Evolutionary conservation across 1,284 basidiomycete genomes (phyloP).

Genomic region (Entoloma clypeatum): DNA sequence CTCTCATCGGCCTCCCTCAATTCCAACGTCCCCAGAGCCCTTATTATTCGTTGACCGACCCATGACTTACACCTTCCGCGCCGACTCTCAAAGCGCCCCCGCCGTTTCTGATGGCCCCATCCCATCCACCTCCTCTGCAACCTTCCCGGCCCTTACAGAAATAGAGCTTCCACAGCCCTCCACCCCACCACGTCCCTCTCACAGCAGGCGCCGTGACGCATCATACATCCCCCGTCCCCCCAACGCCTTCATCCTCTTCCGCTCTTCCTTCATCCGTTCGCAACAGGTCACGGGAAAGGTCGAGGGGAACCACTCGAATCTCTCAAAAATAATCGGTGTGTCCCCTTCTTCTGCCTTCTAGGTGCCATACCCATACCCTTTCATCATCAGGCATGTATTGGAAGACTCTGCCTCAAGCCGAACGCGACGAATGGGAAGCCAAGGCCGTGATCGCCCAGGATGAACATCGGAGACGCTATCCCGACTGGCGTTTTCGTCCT

Average conservation of each 20-base stretch:
- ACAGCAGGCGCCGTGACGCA: constrained; percentile 37
- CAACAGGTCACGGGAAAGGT: constrained; percentile 67
- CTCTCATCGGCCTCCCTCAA: too few relatives aligned
- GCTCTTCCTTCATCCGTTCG: constrained; percentile 81
- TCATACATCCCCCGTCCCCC: constrained; percentile 84
- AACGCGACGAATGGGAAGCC: constrained; percentile 70
- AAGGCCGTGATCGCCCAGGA: constrained; percentile 71
- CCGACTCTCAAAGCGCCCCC: too few relatives aligned
- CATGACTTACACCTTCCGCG: too few relatives aligned
- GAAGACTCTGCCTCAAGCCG: constrained; percentile 55
- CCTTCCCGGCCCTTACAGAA: too few relatives aligned
- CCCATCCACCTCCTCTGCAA: too few relatives aligned
- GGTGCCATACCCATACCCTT: not conserved
- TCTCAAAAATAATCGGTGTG: constrained; percentile 60
- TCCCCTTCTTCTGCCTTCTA: not conserved
- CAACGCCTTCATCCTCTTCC: constrained; percentile 94
- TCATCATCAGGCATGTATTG: constrained; percentile 48
- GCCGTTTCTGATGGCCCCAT: too few relatives aligned
- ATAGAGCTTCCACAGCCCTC: constrained; percentile 4
- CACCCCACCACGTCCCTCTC: constrained; percentile 22
- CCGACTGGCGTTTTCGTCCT: constrained; percentile 73
- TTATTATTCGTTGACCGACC: too few relatives aligned
- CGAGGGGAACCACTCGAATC: constrained; percentile 71
- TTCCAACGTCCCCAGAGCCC: too few relatives aligned
- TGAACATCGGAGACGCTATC: constrained; percentile 73